A percentile compares a stretch with the other conserved stretches of the same genome.
Conservation (phyloP, 140 eudicot species). For the Flaveria floridana region DNA sequence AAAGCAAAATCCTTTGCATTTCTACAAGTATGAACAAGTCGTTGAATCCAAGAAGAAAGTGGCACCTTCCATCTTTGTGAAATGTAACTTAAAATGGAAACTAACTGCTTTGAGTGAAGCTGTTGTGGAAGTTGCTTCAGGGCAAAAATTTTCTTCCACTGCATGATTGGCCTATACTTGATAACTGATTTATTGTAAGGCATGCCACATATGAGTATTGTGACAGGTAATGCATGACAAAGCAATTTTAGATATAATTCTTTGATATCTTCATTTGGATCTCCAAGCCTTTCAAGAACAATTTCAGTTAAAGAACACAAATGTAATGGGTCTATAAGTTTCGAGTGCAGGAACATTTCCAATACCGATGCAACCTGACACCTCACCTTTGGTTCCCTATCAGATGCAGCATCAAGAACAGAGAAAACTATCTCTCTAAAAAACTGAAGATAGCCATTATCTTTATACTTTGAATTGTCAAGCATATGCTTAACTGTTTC, state of each 20-base stretch:
- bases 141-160: conserved; percentile 86
- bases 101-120: conserved; percentile 96
- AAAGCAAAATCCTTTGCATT: conserved; percentile 52
- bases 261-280: conserved; percentile 68
- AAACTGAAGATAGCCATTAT: conserved; percentile 47
- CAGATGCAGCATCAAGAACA: conserved; percentile 83
- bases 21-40: conserved; percentile 68
- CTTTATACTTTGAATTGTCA: conserved; percentile 37
- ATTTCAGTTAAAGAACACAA: conserved; percentile 51
- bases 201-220: conserved; percentile 65
- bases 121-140: conserved; percentile 84
- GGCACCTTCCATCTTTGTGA: conserved; percentile 99
- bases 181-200: conserved; percentile 43
- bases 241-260: conserved; percentile 64
- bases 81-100: conserved; percentile 80
- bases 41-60: conserved; percentile 92
- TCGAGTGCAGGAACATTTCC: conserved; percentile 72
- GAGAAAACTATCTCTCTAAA: conserved; percentile 56
- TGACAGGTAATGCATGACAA: conserved; percentile 63
- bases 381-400: conserved; percentile 88
- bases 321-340: conserved; percentile 61
- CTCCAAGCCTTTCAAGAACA: conserved; percentile 90
- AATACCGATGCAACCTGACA: conserved; percentile 58
- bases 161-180: conserved; percentile 41
- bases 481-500: conserved; percentile 43